A percentile compares a stretch with the other conserved stretches of the same genome.
Conservation (phyloP, 2,329 filamentous ascomycete species). For the Diplodia mutila region DNA sequence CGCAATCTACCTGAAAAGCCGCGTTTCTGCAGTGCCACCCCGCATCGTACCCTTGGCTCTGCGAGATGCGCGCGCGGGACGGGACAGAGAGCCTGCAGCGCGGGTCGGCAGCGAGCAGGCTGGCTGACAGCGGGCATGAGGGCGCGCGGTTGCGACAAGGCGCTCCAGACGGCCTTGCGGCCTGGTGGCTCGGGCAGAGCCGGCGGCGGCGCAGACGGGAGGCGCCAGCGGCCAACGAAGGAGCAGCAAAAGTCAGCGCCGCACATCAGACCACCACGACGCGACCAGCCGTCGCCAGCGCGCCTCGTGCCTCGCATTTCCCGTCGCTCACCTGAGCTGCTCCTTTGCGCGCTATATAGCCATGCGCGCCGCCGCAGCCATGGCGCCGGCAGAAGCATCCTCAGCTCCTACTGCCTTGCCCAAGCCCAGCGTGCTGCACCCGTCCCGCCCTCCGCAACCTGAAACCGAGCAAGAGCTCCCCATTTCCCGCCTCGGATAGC, state of each 20-base stretch:
- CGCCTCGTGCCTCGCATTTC: slow-evolving; percentile 13
- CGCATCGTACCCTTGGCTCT: neutral
- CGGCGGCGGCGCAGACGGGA: slow-evolving; percentile 17
- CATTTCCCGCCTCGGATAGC: slow-evolving; percentile 2
- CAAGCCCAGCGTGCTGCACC: slow-evolving; percentile 8
- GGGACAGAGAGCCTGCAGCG: neutral
- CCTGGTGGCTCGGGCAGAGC: slow-evolving; percentile 3
- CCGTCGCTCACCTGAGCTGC: slow-evolving; percentile 21
- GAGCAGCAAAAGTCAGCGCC: slow-evolving; percentile 20
- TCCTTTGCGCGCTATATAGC: slow-evolving; percentile 7
- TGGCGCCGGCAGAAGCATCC: neutral
- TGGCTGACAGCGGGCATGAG: neutral
- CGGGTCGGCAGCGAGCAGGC: neutral
- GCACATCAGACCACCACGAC: slow-evolving; percentile 16
- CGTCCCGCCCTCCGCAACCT: slow-evolving; percentile 17
- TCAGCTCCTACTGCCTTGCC: neutral
- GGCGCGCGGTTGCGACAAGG: neutral
- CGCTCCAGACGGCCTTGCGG: neutral
- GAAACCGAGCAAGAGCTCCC: slow-evolving; percentile 16
- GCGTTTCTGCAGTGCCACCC: neutral
- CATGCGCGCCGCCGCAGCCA: neutral
- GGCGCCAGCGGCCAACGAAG: slow-evolving; percentile 20
- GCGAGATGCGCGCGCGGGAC: neutral
- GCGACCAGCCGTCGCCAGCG: slow-evolving; percentile 17
- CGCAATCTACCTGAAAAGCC: slow-evolving; percentile 3